These are phyloP conservation scores for Trypanosomatidae sp. DNA, from an alignment of 208 protist genomes.

Conservation along the genomic window DNA sequence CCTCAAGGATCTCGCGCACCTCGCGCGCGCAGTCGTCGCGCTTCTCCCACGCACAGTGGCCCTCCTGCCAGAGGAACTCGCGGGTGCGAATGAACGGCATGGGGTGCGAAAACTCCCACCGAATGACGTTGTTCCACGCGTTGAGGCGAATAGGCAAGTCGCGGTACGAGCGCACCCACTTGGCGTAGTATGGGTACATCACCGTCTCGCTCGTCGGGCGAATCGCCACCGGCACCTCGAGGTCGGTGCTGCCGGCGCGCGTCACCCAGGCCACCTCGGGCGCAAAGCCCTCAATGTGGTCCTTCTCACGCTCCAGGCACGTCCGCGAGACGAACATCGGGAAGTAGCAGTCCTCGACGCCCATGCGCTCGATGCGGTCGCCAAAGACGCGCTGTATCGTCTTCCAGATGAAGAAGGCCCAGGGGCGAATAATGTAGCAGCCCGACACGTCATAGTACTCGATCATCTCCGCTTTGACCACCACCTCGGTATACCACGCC, in stretches of 20 bases:
- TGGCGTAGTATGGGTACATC: constrained; percentile 97
- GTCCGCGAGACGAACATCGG: constrained; percentile 96
- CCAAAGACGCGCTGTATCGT: constrained; percentile 80
- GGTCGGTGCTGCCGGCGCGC: constrained; percentile 67
- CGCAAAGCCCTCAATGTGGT: constrained; percentile 98
- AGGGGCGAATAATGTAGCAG: constrained; percentile 98
- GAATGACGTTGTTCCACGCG: constrained; percentile 98
- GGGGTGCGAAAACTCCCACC: constrained; percentile 99
- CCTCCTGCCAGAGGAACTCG: constrained; percentile 99
- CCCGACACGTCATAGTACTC: constrained; percentile 99
- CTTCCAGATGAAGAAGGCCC: constrained; percentile 96
- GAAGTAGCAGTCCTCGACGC: constrained; percentile 93
- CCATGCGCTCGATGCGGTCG: constrained; percentile 84
- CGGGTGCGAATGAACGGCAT: constrained; percentile 98
- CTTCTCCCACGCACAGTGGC: constrained; percentile 91
- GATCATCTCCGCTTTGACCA: constrained; percentile 97
- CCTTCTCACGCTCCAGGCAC: constrained; percentile 94
- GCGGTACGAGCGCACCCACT: constrained; percentile 97
- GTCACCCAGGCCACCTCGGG: constrained; percentile 94
- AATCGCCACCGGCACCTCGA: constrained; percentile 94
- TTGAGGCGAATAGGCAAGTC: constrained; percentile 97
- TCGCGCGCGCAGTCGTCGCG: constrained; percentile 91
- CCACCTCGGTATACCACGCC: constrained; percentile 96
- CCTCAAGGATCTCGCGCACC: constrained; percentile 91
- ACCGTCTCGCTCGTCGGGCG: constrained; percentile 98